Base-by-base conservation (phyloP, 805 yeast genomes). In the Isabelozyma gotoi region DNA sequence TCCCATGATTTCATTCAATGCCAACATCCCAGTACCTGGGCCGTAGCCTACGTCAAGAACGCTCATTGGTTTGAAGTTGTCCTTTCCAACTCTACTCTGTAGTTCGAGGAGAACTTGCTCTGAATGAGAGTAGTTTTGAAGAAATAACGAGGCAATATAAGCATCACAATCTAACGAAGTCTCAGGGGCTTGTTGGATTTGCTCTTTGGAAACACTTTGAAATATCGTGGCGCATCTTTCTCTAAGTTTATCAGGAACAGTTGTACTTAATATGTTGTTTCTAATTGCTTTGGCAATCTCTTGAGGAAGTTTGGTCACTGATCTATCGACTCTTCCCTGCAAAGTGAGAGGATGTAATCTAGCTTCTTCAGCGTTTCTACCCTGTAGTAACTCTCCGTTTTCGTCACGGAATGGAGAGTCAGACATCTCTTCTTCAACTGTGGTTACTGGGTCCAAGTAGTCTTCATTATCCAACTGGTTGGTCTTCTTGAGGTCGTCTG, bases 1-100 rank as follows among this genome's bases (percentile, higher is more conserved):
- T 0, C 87, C 90, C 81, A 88, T 80, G 1, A 91, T 54, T 55
- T 90, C 96, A 57, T 91, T 88, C 41, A 90, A 68, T 0, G 96
- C 98, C 12, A 91, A 66, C 71, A 94, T 81, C 2, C 97, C 97
- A 0, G 95, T 84, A 2, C 89, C 92, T 1, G 99, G 98, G 0
- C 99, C 98, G 57, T 76, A 82, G 0, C 96, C 92, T 11, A 88
- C 78, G 56, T 88, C 95, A 39, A 94, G 69, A 0, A 94, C 78
- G 4, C 78, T 69, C 20, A 74, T 56, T 0, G 97, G 97, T 17
- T 62, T 62, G 67, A 89, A 87, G 38, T 57, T 56, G 0, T 67
- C 68, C 5, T 58, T 64, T 0, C 82, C 85, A 16, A 74, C 60
- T 33, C 91, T 70, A 35, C 64, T 60, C 50, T 78, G 72, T 29